phyloP scores from a whole-genome alignment of 2,329 filamentous ascomycete species.

The Calonectria fujianensis region DNA sequence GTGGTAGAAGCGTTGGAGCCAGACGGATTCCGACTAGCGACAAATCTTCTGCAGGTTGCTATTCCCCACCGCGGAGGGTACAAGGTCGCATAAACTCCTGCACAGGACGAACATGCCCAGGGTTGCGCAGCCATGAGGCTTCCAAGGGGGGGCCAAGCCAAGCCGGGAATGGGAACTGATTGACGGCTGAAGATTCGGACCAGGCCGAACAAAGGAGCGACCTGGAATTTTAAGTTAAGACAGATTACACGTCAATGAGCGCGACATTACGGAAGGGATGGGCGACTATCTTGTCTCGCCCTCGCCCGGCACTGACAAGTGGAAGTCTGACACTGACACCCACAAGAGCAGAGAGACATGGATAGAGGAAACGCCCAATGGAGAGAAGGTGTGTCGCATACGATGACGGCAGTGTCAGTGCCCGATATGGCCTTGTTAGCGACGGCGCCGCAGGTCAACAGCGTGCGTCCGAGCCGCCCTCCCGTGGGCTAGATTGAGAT shows the following conservation, averaged over 20 bases:
- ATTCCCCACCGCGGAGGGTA: constrained; percentile 41
- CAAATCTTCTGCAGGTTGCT: constrained; percentile 40
- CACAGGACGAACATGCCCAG: constrained; percentile 22
- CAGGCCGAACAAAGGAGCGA: constrained; percentile 23
- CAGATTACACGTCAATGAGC: constrained; percentile 28
- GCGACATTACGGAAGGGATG: constrained; percentile 25
- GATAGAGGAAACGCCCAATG: constrained; percentile 19
- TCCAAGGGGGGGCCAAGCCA: constrained; percentile 19
- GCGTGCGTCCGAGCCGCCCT: constrained; percentile 33
- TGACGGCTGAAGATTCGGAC: constrained; percentile 33
- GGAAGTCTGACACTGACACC: constrained; percentile 33
- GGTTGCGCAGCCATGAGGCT: constrained; percentile 25
- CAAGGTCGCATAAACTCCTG: constrained; percentile 37
- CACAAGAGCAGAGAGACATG: constrained; percentile 21
- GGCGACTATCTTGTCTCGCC: constrained; percentile 20
- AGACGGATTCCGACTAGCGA: constrained; percentile 51
- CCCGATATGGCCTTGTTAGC: constrained; percentile 24
- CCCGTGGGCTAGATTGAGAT: constrained; percentile 38
- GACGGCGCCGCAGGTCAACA: constrained; percentile 16
- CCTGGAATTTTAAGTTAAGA: constrained; percentile 29
- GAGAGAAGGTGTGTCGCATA: constrained; percentile 35
- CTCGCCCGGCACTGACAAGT: constrained; percentile 9
- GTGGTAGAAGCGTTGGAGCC: constrained; percentile 21
- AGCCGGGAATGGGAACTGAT: constrained; percentile 24
- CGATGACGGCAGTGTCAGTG: constrained; percentile 26